Evolutionary conservation across 1,139 yeast species (phyloP).

Genomic region (Yarrowia galli): DNA sequence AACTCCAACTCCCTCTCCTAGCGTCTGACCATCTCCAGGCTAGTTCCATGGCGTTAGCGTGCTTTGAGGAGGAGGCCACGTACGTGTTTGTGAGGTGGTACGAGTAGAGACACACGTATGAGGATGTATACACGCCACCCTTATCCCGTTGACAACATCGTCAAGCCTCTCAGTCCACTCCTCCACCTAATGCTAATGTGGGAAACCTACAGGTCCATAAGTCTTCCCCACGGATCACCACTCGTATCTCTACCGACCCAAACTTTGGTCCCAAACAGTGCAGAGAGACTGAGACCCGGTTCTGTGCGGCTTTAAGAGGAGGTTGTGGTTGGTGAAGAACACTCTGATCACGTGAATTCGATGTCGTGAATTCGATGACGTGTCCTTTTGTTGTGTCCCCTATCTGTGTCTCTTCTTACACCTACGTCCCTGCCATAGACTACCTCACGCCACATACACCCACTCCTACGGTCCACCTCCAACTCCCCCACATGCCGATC

Average conservation of each 20-base stretch:
- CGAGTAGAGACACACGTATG: no score
- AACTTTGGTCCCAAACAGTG: no score
- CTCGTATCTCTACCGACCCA: conserved; percentile 1
- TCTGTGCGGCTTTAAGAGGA: no score
- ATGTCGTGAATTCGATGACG: not conserved
- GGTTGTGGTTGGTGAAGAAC: no score
- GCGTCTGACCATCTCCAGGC: no score
- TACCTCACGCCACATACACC: not conserved
- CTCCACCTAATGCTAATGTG: not conserved
- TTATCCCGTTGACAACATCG: no score
- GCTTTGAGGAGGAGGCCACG: conserved; percentile 3
- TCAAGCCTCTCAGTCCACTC: not conserved
- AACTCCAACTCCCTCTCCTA: no score
- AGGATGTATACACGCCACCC: no score
- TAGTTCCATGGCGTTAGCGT: conserved; percentile 13
- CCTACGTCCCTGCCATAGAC: not conserved
- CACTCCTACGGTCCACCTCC: not conserved
- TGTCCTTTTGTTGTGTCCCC: not conserved
- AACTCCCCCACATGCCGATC: not conserved
- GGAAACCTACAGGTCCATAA: not conserved
- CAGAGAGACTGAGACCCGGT: no score
- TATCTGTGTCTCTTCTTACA: no score
- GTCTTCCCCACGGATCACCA: conserved; percentile 28
- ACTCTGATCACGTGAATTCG: not conserved
- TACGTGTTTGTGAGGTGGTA: not conserved